Evolutionary conservation across 2,329 filamentous ascomycete species (phyloP), one percentile per base, ranked within the genome.

Genomic region (Fusarium penzigii): DNA sequence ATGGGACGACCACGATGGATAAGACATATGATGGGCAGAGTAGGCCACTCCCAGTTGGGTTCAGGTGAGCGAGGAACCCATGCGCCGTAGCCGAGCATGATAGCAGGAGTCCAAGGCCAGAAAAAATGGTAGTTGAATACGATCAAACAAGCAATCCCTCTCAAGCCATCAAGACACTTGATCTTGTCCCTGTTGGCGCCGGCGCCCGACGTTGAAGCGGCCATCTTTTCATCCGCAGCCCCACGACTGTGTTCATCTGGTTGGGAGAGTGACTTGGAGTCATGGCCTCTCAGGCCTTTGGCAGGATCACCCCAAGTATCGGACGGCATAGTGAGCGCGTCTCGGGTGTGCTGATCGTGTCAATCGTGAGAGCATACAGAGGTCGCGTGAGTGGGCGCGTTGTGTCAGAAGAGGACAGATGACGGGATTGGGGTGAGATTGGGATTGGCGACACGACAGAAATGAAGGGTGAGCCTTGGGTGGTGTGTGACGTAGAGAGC

Each of bases 81-180:
- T 2, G 71, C 71, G 17, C 72, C 72, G 40, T 72, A 68, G 32
- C 70, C 71, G n/a, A 75, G 53, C 70, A 74, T 73, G 48, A 75
- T 74, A 32, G 62, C 53, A 0, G 70, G 67, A 2, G 71, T 73
- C 70, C 70, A 75, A 14, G 71, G 70, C 70, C 71, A 74, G 42
- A 75, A 62, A 48, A 74, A 74, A 52, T 75, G 72, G 51, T 73
- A 75, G 44, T 73, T 75, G 67, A 75, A 75, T 48, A 75, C 73
- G 36, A 73, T 63, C 29, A 75, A 67, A 49, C 71, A 75, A 14
- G 73, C 73, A 51, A 74, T 67, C 45, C 73, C 73, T n/a, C 73
- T 68, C 2, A 75, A 66, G 13, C 73, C 73, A 57, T 75, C 73
- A 38, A 75, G 70, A 29, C 66, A 71, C 45, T 58, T 65, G 56